These are phyloP conservation scores for Polyporus tsugae DNA, from an alignment of 1,284 basidiomycete species.

Conservation along the genomic window DNA sequence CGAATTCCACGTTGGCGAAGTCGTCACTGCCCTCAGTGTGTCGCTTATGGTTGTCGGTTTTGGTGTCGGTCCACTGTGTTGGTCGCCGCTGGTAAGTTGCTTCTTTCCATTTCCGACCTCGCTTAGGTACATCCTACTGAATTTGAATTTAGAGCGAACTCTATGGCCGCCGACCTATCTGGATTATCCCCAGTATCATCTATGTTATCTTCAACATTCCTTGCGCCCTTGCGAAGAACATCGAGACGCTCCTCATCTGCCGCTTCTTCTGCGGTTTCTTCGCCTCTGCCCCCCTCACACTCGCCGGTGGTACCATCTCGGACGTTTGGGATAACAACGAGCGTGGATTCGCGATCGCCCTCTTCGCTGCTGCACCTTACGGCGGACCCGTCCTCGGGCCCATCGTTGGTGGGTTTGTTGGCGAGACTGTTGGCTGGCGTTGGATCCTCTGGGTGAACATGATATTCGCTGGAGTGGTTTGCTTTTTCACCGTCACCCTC, in stretches of 20 bases:
- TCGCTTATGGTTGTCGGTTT: slow-evolving; percentile 66
- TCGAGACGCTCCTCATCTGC: slow-evolving; percentile 67
- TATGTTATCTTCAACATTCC: slow-evolving; percentile 53
- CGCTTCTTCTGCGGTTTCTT: slow-evolving; percentile 77
- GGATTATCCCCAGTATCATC: slow-evolving; percentile 51
- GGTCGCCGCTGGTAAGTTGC: slow-evolving; percentile 43
- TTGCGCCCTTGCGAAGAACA: slow-evolving; percentile 61
- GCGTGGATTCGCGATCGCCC: slow-evolving; percentile 64
- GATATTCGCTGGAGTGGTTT: slow-evolving; percentile 62
- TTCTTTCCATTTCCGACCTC: slow-evolving; percentile 44
- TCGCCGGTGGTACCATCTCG: slow-evolving; percentile 69
- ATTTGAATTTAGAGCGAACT: slow-evolving; percentile 55
- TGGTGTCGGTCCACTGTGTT: slow-evolving; percentile 53
- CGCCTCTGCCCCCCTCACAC: slow-evolving; percentile 69
- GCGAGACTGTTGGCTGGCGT: slow-evolving; percentile 54
- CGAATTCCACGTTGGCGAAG: slow-evolving; percentile 57
- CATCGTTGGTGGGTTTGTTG: slow-evolving; percentile 58
- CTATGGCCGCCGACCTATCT: slow-evolving; percentile 65
- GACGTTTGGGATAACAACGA: slow-evolving; percentile 72
- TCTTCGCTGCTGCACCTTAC: slow-evolving; percentile 73
- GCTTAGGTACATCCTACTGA: slow-evolving; percentile 24
- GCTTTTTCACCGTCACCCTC: slow-evolving; percentile 46
- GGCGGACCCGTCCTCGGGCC: slow-evolving; percentile 72
- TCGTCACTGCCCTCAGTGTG: slow-evolving; percentile 52
- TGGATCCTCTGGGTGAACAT: slow-evolving; percentile 57